Evolutionary conservation across 139 green algal species (phyloP).

Genomic region (Chlorella sp.): DNA sequence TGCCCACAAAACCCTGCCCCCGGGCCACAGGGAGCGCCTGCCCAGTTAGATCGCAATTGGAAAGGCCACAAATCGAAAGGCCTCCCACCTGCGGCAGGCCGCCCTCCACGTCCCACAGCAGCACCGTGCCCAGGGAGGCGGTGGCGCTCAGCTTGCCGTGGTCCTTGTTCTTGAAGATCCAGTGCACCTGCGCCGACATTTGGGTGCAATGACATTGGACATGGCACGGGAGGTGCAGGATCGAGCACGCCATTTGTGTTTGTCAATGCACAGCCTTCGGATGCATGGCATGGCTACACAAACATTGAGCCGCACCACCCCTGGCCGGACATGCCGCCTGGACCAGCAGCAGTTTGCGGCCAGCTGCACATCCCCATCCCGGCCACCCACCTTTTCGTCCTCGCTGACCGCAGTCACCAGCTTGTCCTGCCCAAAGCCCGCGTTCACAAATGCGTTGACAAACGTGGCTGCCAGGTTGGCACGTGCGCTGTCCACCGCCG

Average conservation of each 20-base stretch:
- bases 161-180: constrained; percentile 99
- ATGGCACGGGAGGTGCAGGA: no score
- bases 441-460: constrained; percentile 99
- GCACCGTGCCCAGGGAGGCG: constrained; percentile 88
- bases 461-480: constrained; percentile 96
- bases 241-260: no score
- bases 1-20: no score
- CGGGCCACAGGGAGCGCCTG: no score
- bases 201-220: no score
- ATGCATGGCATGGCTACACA: no score
- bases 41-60: no score
- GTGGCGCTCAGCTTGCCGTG: constrained; percentile 96
- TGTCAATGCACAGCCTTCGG: no score
- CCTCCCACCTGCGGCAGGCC: constrained; percentile 82
- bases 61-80: no score
- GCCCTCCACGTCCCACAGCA: constrained; percentile 97
- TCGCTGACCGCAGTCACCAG: constrained; percentile 66
- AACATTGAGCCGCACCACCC: no score
- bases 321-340: no score
- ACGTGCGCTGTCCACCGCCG: constrained; percentile 87
- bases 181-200: constrained; percentile 73
- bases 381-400: constrained; percentile 17
- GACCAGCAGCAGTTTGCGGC: no score
- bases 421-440: constrained; percentile 96
- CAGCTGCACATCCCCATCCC: neutral